phyloP scores from a whole-genome alignment of 306 rosid species.

The Canavalia gladiata region DNA sequence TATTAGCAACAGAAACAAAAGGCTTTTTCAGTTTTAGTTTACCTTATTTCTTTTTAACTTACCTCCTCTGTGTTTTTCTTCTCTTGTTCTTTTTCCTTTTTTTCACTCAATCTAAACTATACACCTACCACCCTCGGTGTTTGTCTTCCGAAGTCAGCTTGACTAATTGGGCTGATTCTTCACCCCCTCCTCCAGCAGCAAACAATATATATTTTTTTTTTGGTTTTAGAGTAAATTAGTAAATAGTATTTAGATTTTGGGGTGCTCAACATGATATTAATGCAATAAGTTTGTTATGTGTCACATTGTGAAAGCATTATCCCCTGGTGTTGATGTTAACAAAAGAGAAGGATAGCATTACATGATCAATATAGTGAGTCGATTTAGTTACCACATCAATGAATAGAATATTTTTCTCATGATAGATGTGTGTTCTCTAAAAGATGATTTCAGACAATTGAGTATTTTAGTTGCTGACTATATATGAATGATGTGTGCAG shows the following conservation, averaged over 20 bases:
- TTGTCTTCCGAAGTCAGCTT: conserved; percentile 18
- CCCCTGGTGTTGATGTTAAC: background rate
- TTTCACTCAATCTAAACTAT: background rate
- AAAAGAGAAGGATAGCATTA: conserved; percentile 11
- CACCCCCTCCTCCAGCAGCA: background rate
- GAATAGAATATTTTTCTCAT: conserved; percentile 23
- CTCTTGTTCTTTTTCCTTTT: background rate
- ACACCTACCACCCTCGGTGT: conserved; percentile 7
- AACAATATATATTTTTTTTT: background rate
- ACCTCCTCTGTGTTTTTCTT: conserved; percentile 13
- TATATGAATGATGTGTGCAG: conserved; percentile 55
- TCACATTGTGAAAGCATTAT: conserved; percentile 17
- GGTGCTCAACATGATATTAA: conserved; percentile 29
- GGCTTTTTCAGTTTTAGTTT: conserved; percentile 19
- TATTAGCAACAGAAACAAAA: conserved; percentile 33
- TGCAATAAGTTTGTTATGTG: background rate
- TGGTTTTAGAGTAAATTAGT: background rate
- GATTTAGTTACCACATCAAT: background rate
- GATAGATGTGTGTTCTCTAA: conserved; percentile 11
- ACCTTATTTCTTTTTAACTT: conserved; percentile 9
- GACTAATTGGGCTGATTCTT: conserved; percentile 2
- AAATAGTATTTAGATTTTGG: conserved; percentile 9
- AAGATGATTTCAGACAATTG: conserved; percentile 1
- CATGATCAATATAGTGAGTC: conserved; percentile 30
- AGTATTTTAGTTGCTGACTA: conserved; percentile 45